Evolutionary conservation across 1,284 basidiomycete genomes (phyloP).

Genomic region (Tylopilus sp.): DNA sequence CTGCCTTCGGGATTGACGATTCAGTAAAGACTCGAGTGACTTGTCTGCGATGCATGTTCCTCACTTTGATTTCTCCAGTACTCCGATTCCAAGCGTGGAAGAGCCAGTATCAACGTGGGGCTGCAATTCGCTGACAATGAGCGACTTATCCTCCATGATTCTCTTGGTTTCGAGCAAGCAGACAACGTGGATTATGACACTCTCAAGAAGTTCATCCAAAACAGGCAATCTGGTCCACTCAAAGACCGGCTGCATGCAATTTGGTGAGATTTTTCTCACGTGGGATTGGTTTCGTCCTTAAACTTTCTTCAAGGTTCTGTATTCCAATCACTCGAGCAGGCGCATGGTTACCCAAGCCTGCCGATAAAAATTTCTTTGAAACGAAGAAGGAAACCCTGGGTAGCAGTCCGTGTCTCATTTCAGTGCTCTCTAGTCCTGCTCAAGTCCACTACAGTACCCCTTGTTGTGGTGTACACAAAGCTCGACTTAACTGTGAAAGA

Average conservation of each 20-base stretch:
- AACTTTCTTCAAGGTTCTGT: conserved; percentile 1
- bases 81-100: neutral
- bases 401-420: neutral
- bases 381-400: neutral
- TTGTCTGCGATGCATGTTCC: too few species aligned
- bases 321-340: neutral
- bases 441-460: neutral
- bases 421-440: neutral
- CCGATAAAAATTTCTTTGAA: conserved; percentile 2
- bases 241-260: conserved; percentile 1
- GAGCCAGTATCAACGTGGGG: neutral
- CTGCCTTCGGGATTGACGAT: too few species aligned
- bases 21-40: too few species aligned
- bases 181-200: neutral
- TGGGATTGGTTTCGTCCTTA: neutral
- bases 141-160: conserved; percentile 6
- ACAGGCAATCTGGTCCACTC: neutral
- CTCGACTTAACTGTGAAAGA: neutral
- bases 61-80: too few species aligned
- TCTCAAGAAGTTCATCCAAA: neutral
- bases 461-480: neutral
- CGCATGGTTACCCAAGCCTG: neutral
- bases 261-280: neutral
- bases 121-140: conserved; percentile 2
- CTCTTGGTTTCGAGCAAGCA: conserved; percentile 1